These are phyloP conservation scores for Torrubiella hemipterigena DNA, from an alignment of 2,329 filamentous ascomycete species.

Conservation along the genomic window DNA sequence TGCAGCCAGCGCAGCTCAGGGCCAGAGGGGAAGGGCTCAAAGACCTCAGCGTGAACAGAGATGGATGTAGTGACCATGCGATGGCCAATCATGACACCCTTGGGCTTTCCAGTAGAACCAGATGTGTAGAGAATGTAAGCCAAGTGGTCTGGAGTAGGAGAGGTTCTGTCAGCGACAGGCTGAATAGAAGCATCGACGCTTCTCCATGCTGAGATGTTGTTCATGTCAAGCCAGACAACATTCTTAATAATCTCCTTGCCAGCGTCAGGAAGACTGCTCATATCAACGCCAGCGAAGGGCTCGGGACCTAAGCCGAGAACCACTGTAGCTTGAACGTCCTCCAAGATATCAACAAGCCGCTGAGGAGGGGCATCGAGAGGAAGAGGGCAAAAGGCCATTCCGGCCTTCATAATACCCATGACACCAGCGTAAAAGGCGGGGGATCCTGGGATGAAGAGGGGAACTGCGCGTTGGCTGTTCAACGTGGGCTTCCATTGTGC, in stretches of 20 bases:
- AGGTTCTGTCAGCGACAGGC: constrained; percentile 10
- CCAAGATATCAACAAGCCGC: constrained; percentile 11
- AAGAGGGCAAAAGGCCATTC: constrained; percentile 23
- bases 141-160: no score
- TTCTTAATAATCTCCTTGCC: background rate
- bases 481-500: no score
- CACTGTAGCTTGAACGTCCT: constrained; percentile 15
- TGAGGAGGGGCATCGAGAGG: constrained; percentile 20
- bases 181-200: background rate
- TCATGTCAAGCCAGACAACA: background rate
- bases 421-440: constrained; percentile 25
- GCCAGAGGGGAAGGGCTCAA: background rate
- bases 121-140: constrained; percentile 21
- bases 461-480: no score
- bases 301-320: no score
- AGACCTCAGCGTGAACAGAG: constrained; percentile 12
- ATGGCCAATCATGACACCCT: constrained; percentile 19
- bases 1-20: constrained; percentile 21
- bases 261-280: constrained; percentile 12
- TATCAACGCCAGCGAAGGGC: no score
- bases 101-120: constrained; percentile 20
- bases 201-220: no score
- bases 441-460: no score
- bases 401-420: constrained; percentile 21
- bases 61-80: constrained; percentile 18